Conservation (phyloP, 345 rosid species). For the Punica granatum region DNA sequence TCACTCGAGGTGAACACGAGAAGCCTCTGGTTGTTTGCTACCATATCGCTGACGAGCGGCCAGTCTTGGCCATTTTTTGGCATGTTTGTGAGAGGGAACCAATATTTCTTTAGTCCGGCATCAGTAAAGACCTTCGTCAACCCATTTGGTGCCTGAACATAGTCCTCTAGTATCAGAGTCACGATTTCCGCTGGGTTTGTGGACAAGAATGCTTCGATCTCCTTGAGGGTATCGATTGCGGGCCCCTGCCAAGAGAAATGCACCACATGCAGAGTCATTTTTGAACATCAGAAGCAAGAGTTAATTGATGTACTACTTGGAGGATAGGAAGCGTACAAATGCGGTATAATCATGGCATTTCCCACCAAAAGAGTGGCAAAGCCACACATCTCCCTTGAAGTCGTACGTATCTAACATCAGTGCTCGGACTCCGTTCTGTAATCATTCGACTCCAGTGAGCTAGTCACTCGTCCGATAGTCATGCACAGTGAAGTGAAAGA, state of each 20-base stretch:
- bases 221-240: slow-evolving; percentile 46
- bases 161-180: slow-evolving; percentile 62
- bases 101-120: slow-evolving; percentile 56
- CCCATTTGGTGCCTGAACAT: slow-evolving; percentile 44
- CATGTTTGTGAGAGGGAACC: slow-evolving; percentile 54
- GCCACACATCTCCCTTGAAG: slow-evolving; percentile 56
- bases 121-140: slow-evolving; percentile 47
- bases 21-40: slow-evolving; percentile 43
- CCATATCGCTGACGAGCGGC: slow-evolving; percentile 67
- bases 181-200: slow-evolving; percentile 48
- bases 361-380: slow-evolving; percentile 60
- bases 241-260: slow-evolving; percentile 32
- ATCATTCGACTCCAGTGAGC: neutral
- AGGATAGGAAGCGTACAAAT: slow-evolving; percentile 29
- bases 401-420: slow-evolving; percentile 69
- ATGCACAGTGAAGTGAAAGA: neutral
- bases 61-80: slow-evolving; percentile 54
- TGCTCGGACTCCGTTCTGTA: slow-evolving; percentile 60
- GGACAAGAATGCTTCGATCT: slow-evolving; percentile 54
- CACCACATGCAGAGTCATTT: neutral
- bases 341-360: slow-evolving; percentile 53
- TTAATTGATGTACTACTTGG: neutral
- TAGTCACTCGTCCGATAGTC: neutral
- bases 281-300: neutral
- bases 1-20: slow-evolving; percentile 48